Evolutionary conservation across 257 asterid genomes (phyloP).

Genomic region (Craterostigma plantagineum): DNA sequence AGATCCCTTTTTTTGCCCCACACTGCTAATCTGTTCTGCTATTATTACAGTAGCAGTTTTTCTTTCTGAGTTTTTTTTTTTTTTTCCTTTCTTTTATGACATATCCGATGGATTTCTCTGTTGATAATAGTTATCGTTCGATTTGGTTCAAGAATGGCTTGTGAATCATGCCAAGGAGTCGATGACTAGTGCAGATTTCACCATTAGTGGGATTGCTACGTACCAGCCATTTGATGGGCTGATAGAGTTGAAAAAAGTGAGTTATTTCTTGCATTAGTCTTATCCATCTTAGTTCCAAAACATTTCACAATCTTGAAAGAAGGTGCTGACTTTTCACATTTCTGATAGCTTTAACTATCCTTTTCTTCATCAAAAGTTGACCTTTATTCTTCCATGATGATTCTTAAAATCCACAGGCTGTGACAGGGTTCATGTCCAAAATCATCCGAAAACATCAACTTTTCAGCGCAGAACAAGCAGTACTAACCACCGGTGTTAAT

Average conservation of each 20-base stretch:
- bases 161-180: conserved; percentile 20
- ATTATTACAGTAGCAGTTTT: neutral
- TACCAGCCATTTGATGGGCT: conserved; percentile 54
- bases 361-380: neutral
- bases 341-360: neutral
- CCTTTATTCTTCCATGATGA: too few relatives aligned
- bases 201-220: conserved; percentile 1
- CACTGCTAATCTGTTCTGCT: too few relatives aligned
- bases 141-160: conserved; percentile 46
- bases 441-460: conserved; percentile 23
- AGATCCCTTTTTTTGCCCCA: neutral
- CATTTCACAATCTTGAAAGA: neutral
- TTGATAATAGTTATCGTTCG: conserved; percentile 23
- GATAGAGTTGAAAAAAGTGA: conserved; percentile 42
- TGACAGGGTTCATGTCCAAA: conserved; percentile 45
- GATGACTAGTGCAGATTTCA: conserved; percentile 17
- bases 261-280: conserved; percentile 4
- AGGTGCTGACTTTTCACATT: neutral
- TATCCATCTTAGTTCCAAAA: too few relatives aligned
- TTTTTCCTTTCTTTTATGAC: conserved; percentile 1
- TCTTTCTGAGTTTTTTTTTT: neutral
- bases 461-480: conserved; percentile 31
- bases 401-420: conserved; percentile 20
- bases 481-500: conserved; percentile 34
- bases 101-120: neutral